phyloP scores from a whole-genome alignment of 768 basidiomycete genomes.

The Leccinum broughii region DNA sequence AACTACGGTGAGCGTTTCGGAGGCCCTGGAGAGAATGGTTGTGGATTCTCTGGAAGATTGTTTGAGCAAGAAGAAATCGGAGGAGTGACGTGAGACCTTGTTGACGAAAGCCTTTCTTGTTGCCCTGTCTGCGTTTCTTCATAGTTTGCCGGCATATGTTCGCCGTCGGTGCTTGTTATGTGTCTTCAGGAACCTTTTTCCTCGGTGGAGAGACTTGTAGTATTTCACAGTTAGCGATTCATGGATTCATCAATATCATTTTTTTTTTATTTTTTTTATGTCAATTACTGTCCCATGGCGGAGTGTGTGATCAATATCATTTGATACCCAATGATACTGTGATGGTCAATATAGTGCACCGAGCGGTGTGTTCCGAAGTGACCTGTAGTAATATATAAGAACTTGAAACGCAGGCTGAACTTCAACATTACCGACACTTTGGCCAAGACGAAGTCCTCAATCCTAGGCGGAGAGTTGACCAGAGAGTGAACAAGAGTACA shows the following conservation, averaged over 20 bases:
- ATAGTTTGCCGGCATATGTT: not conserved
- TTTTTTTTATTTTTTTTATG: too few species aligned
- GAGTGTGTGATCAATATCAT: too few species aligned
- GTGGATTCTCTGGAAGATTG: slow-evolving; percentile 15
- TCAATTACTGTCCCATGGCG: too few species aligned
- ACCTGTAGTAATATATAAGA: not conserved
- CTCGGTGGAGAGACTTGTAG: not conserved
- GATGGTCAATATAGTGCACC: not conserved
- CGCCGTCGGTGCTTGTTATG: not conserved
- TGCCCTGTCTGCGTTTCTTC: not conserved
- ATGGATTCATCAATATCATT: not conserved
- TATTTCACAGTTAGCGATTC: slow-evolving; percentile 4
- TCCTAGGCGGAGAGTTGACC: too few species aligned
- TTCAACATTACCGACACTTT: too few species aligned
- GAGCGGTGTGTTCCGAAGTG: not conserved
- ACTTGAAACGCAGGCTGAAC: too few species aligned
- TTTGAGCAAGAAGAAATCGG: not conserved
- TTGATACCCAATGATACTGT: not conserved
- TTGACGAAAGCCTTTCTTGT: not conserved
- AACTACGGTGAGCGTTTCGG: slow-evolving; percentile 19
- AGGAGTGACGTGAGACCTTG: not conserved
- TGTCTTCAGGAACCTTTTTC: not conserved
- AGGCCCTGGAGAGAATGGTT: slow-evolving; percentile 28
- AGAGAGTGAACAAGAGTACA: too few species aligned
- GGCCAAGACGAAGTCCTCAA: too few species aligned